Evolutionary conservation across 768 basidiomycete genomes (phyloP).

Genomic region (Mycena belliarum): DNA sequence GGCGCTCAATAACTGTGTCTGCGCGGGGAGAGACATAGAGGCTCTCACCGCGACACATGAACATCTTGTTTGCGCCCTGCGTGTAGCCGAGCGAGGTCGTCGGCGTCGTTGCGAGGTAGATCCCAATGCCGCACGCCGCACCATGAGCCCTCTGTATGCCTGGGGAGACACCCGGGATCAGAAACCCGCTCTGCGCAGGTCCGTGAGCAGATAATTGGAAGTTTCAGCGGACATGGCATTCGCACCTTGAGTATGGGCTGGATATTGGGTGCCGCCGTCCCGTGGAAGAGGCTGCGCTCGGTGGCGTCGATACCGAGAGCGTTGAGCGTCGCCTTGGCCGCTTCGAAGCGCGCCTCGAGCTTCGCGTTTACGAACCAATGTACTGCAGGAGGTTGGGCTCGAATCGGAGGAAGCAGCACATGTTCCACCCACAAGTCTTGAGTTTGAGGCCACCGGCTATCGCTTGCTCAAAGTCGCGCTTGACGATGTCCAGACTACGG

Average conservation of each 20-base stretch:
- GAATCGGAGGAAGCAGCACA: background rate
- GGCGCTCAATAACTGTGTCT: no score
- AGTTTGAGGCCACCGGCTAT: slow-evolving; percentile 1
- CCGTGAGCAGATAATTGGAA: background rate
- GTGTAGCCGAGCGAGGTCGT: slow-evolving; percentile 5
- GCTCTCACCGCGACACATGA: slow-evolving; percentile 14
- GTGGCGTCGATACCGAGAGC: slow-evolving; percentile 7
- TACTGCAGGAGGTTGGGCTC: background rate
- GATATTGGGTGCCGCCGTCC: slow-evolving; percentile 11
- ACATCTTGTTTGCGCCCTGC: slow-evolving; percentile 4
- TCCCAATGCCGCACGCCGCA: slow-evolving; percentile 3
- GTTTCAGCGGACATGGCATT: background rate
- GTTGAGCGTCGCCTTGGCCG: slow-evolving; percentile 6
- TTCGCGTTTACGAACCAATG: slow-evolving; percentile 19
- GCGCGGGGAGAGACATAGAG: no score
- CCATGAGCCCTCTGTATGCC: background rate
- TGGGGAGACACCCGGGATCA: slow-evolving; percentile 11
- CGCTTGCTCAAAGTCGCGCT: slow-evolving; percentile 13
- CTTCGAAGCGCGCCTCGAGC: slow-evolving; percentile 12
- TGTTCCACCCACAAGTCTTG: slow-evolving; percentile 3
- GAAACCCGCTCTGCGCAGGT: slow-evolving; percentile 6
- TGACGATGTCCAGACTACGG: slow-evolving; percentile 9
- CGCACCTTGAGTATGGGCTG: slow-evolving; percentile 15
- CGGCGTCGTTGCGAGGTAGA: slow-evolving; percentile 10
- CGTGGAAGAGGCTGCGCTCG: slow-evolving; percentile 17